A percentile compares a stretch with the other conserved stretches of the same genome.
Evolutionary conservation across 805 yeast species (phyloP).

Genomic region (Torulaspora quercuum): DNA sequence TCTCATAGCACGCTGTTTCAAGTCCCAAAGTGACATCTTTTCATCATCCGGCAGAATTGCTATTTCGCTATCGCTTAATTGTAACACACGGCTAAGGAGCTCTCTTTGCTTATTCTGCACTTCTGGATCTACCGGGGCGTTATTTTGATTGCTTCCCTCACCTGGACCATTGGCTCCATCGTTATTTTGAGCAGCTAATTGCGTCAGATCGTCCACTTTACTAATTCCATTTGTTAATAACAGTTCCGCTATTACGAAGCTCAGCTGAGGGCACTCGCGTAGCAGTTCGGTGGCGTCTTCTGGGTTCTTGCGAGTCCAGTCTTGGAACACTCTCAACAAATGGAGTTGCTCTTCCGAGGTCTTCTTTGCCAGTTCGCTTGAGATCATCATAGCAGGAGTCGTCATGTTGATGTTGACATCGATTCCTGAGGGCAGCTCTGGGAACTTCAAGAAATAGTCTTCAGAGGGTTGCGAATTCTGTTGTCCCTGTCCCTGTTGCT

Average conservation of each 20-base stretch:
- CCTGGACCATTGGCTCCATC: conserved; percentile 27
- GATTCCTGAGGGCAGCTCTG: conserved; percentile 56
- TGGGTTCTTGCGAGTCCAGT: conserved; percentile 56
- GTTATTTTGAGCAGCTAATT: conserved; percentile 33
- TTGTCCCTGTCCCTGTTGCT: conserved; percentile 5
- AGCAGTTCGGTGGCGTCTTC: conserved; percentile 57
- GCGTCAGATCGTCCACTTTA: conserved; percentile 35
- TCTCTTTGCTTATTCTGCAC: conserved; percentile 40
- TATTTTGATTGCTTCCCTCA: conserved; percentile 17
- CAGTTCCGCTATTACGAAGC: conserved; percentile 78
- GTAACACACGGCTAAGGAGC: conserved; percentile 50
- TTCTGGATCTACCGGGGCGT: conserved; percentile 25
- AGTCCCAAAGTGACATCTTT: conserved; percentile 38
- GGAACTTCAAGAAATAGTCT: conserved; percentile 30
- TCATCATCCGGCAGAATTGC: conserved; percentile 50
- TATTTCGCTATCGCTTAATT: conserved; percentile 51
- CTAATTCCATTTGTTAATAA: conserved; percentile 42
- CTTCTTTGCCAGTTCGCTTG: conserved; percentile 31
- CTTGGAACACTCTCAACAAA: conserved; percentile 39
- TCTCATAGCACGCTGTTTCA: conserved; percentile 36
- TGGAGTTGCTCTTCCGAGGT: conserved; percentile 28
- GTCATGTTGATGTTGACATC: conserved; percentile 40
- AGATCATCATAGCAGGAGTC: conserved; percentile 39
- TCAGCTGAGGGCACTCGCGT: conserved; percentile 71
- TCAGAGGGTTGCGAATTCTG: conserved; percentile 14